Evolutionary conservation across 2,329 filamentous ascomycete genomes (phyloP).

Genomic region (Xylaria sp.): DNA sequence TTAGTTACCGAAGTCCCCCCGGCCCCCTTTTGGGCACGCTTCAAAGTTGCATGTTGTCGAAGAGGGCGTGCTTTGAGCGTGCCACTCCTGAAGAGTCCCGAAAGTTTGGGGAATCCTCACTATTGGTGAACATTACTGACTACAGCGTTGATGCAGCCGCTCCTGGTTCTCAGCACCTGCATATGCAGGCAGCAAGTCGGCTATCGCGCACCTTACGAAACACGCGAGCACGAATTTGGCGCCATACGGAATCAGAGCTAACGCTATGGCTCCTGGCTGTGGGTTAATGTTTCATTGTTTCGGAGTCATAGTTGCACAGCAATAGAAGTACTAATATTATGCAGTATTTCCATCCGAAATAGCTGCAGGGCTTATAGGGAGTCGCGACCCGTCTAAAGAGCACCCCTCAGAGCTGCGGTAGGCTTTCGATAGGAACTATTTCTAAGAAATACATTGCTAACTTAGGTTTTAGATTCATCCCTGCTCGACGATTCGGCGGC

Average conservation of each 20-base stretch:
- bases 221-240: conserved; percentile 37
- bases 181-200: conserved; percentile 37
- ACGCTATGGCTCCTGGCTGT: conserved; percentile 41
- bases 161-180: conserved; percentile 24
- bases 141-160: conserved; percentile 33
- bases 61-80: no score
- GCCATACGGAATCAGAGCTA: conserved; percentile 36
- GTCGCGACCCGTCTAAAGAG: conserved; percentile 35
- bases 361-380: conserved; percentile 22
- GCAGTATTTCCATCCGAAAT: conserved; percentile 40
- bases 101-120: no score
- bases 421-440: no score
- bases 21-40: background rate
- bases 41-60: no score
- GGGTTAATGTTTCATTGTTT: conserved; percentile 17
- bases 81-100: no score
- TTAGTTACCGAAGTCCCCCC: no score
- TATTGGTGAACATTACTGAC: background rate
- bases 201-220: conserved; percentile 39
- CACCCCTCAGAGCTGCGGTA: conserved; percentile 14
- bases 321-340: background rate
- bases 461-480: conserved; percentile 31
- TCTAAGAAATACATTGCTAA: no score
- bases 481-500: conserved; percentile 36
- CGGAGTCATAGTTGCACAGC: background rate